These are phyloP conservation scores for Aspergillus sp. DNA, from an alignment of 2,329 filamentous ascomycete genomes.

Conservation along the genomic window DNA sequence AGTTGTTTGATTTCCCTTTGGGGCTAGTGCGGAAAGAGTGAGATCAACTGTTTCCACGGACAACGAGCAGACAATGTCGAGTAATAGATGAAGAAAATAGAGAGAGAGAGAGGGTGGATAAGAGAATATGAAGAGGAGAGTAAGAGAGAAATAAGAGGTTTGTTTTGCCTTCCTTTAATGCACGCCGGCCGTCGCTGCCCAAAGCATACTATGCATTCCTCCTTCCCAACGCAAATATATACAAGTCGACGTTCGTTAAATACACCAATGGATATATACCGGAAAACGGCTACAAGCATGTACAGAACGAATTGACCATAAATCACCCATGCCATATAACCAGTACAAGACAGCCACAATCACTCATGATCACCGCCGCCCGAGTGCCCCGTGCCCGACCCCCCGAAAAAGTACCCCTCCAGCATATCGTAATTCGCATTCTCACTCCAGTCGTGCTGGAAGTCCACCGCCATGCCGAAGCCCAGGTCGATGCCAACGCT, in stretches of 20 bases:
- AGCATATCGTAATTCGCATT: slow-evolving; percentile 42
- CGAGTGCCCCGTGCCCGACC: slow-evolving; percentile 20
- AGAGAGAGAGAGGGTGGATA: too few species aligned
- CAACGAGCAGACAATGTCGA: too few species aligned
- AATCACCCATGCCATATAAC: too few species aligned
- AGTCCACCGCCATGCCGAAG: slow-evolving; percentile 37
- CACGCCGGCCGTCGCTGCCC: background rate
- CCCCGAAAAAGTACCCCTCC: slow-evolving; percentile 49
- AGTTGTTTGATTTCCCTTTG: background rate
- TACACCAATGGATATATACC: background rate
- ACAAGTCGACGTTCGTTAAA: background rate
- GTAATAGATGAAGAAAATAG: background rate
- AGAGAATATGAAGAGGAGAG: background rate
- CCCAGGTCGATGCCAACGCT: slow-evolving; percentile 38
- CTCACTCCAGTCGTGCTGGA: slow-evolving; percentile 42
- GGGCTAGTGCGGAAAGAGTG: background rate
- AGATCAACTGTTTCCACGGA: background rate
- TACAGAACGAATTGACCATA: background rate
- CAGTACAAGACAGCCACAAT: background rate
- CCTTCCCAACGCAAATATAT: background rate
- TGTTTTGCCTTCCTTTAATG: background rate
- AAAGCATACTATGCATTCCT: too few species aligned
- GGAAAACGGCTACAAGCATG: background rate
- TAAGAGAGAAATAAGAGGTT: background rate
- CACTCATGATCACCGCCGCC: slow-evolving; percentile 12